Base-by-base conservation (phyloP, 306 rosid genomes). In the Luffa aegyptiaca region DNA sequence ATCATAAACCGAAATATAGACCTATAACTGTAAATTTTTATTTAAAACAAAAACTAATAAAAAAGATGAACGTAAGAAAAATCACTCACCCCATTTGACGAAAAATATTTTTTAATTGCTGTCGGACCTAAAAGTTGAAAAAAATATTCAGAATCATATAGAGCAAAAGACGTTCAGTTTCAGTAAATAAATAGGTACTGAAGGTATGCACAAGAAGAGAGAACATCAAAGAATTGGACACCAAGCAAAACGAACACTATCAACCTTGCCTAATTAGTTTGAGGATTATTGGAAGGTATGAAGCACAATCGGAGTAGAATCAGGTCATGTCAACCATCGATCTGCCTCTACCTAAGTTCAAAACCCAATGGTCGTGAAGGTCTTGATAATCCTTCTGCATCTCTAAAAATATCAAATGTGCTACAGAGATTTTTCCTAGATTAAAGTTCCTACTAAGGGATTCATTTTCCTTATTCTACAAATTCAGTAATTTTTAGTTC, bases 81-180 rank as follows among this genome's bases (percentile, higher is more conserved):
- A 81, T 36, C 45, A 79, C 92, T 83, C 82, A 94, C 98, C 97
- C 98, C 98, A 95, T 92, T 76, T 87, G 92, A 20, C 83, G 88
- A 86, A 95, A 95, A 79, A 95, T 91, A 78, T 88, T 86, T 88
- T 90, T 95, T 68, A 95, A 45, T 82, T 91, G 97, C 75, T 82
- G 49, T 17, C 96, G 90, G 12, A 95, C 98, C 98, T 94, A 88
- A 83, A 86, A 81, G 81, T 52, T 42, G n/a, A 84, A 66, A 84
- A 84, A 41, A 46, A 79, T 39, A 51, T 79, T 48, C 81, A 76
- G 17, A 69, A 20, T 55, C 48, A 57, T 33, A 8, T 12, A 46
- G 37, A 37, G 69, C 42, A 45, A 63, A 13, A 73, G 79, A 49
- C 44, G 16, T 21, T 26, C 39, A 42, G 56, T 49, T 64, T 36